phyloP scores from a whole-genome alignment of 2,329 filamentous ascomycete genomes.

The Cordyceps farinosa region DNA sequence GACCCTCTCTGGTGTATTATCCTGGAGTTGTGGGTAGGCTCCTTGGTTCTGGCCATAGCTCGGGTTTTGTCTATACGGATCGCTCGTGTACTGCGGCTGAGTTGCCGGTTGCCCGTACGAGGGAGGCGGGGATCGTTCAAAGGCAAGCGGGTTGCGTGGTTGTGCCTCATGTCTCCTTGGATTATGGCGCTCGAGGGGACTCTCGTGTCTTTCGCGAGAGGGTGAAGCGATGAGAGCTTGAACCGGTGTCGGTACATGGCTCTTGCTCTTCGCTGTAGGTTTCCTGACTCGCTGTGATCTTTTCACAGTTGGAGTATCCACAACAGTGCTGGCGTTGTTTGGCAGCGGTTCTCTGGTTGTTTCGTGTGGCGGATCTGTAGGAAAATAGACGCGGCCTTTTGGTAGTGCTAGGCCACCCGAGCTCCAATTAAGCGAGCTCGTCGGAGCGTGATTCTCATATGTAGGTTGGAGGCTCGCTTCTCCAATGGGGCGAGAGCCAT shows the following conservation, averaged over 20 bases:
- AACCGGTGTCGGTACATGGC: slow-evolving; percentile 4
- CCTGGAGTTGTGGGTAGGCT: slow-evolving; percentile 10
- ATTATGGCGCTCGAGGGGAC: slow-evolving; percentile 17
- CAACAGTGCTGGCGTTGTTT: slow-evolving; percentile 1
- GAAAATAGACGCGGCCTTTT: slow-evolving; percentile 23
- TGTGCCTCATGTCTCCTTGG: slow-evolving; percentile 9
- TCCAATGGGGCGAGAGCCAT: slow-evolving; percentile 9
- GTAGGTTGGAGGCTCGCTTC: slow-evolving; percentile 3
- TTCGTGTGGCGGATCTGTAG: neutral
- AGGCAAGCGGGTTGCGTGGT: neutral
- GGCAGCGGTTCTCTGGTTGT: slow-evolving; percentile 14
- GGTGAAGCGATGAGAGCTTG: slow-evolving; percentile 3
- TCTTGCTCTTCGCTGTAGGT: neutral
- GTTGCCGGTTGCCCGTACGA: neutral
- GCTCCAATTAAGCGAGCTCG: slow-evolving; percentile 7
- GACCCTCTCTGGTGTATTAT: neutral
- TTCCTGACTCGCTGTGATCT: neutral
- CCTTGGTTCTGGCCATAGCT: slow-evolving; percentile 4
- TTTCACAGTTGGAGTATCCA: neutral
- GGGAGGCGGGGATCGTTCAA: neutral
- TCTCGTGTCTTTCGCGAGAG: slow-evolving; percentile 14
- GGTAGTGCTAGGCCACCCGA: slow-evolving; percentile 20
- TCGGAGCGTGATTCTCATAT: neutral
- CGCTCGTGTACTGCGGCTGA: slow-evolving; percentile 4
- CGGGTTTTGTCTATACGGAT: slow-evolving; percentile 4